Evolutionary conservation across 345 rosid genomes (phyloP), one percentile per base, ranked within the genome.

Genomic region (Chamaenerion angustifolium): DNA sequence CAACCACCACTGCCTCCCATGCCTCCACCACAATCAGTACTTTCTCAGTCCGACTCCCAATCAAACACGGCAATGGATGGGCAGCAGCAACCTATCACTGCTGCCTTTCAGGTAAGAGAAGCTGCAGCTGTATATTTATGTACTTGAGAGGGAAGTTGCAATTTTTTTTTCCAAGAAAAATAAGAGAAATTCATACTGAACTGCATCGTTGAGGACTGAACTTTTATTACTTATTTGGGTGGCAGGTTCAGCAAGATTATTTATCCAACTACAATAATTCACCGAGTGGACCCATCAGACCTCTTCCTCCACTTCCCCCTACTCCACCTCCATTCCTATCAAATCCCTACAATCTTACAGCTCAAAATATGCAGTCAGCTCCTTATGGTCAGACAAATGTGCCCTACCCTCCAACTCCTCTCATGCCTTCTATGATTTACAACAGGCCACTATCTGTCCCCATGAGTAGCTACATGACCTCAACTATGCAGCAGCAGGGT

Each of bases 1-100:
- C 96, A 84, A 63, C 98, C 96, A 53, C 95, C 98, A 62, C 73
- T 92, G 68, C 95, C 98, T 62, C 83, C 83, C 25, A 73, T 82
- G 77, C 96, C 93, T 6, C 96, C 95, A 31, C 94, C 95, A 56
- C 58, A 69, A 54, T 52, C 76, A 51, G 56, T 63, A 55, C 61
- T 78, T 15, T 66, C 76, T 59, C 90, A 71, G 72, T 61, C 65
- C 56, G 64, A 73, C 7, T 55, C 56, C 64, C 79, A 68, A 45
- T 72, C 74, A 14, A 72, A 64, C 55, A 65, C 64, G 45, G 65
- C 66, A 52, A 49, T 68, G 48, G 74, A 71, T 56, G 50, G 46
- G 62, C 77, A 63, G 65, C 62, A 46, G 65, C 62, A 46, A 16
- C 59, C 72, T 7, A 54, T 61, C 52, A 68, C 71, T 43, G 15